Conservation (phyloP, 1,139 yeast genomes). For the Geotrichum histeridarum region DNA sequence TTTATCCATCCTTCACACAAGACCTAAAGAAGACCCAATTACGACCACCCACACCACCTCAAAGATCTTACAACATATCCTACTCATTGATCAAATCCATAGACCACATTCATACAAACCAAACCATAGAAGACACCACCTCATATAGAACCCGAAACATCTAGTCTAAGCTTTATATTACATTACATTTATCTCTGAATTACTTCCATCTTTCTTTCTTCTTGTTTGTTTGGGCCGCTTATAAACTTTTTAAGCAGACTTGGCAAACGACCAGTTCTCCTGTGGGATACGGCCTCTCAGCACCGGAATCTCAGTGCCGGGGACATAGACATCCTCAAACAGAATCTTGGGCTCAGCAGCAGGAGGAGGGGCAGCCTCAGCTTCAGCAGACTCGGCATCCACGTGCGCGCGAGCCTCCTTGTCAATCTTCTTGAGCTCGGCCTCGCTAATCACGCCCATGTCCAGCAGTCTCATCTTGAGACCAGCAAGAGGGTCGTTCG, state of each 20-base stretch:
- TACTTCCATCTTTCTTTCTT: background rate
- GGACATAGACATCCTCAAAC: slow-evolving; percentile 94
- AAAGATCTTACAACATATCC: too few relatives aligned
- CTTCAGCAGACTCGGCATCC: slow-evolving; percentile 88
- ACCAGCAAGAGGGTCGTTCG: slow-evolving; percentile 96
- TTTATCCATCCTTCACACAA: too few relatives aligned
- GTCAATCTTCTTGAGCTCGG: slow-evolving; percentile 87
- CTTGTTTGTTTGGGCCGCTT: too few relatives aligned
- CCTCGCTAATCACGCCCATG: slow-evolving; percentile 81
- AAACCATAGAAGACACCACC: background rate
- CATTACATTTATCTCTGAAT: background rate
- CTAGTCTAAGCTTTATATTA: background rate
- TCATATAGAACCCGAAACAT: background rate
- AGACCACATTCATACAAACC: background rate
- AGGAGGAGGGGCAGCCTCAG: slow-evolving; percentile 92
- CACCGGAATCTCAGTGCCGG: slow-evolving; percentile 86
- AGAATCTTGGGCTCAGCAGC: slow-evolving; percentile 91
- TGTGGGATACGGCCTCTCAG: slow-evolving; percentile 96
- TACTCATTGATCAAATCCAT: background rate
- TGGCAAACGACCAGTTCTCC: slow-evolving; percentile 45
- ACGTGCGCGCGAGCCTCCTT: slow-evolving; percentile 94
- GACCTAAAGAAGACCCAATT: too few relatives aligned
- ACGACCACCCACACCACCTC: too few relatives aligned
- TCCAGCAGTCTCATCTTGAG: slow-evolving; percentile 82
- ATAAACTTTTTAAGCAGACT: background rate